Evolutionary conservation across 768 basidiomycete genomes (phyloP).

Genomic region (Lyophyllum decastes): DNA sequence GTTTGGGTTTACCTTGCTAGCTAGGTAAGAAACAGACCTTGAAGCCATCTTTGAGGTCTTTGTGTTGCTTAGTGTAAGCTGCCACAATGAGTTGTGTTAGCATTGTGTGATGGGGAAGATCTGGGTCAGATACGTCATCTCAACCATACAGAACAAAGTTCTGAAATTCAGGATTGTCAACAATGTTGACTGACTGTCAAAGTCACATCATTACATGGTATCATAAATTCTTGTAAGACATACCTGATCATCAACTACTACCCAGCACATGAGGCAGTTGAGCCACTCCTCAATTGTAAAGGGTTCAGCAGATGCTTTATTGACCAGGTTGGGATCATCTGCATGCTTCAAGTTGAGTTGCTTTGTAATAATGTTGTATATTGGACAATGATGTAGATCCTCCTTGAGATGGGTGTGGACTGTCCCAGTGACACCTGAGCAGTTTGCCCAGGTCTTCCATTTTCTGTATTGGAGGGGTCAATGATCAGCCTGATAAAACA

Average conservation of each 20-base stretch:
- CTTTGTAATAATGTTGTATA: not conserved
- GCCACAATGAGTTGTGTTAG: slow-evolving; percentile 26
- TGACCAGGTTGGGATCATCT: not conserved
- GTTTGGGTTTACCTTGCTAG: not conserved
- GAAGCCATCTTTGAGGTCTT: slow-evolving; percentile 20
- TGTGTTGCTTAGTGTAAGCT: slow-evolving; percentile 22
- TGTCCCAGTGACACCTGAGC: not conserved
- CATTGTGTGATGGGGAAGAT: slow-evolving; percentile 36
- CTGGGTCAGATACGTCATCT: slow-evolving; percentile 20
- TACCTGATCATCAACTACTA: slow-evolving; percentile 34
- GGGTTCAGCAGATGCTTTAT: not conserved
- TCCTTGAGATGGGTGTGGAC: not conserved
- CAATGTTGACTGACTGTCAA: slow-evolving; percentile 35
- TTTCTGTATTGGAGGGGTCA: not conserved
- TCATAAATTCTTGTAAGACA: not conserved
- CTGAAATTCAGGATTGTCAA: slow-evolving; percentile 35
- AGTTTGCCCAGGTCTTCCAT: not conserved
- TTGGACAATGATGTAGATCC: not conserved
- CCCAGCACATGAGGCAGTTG: slow-evolving; percentile 17
- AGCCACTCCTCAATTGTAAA: slow-evolving; percentile 23
- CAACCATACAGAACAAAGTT: slow-evolving; percentile 24
- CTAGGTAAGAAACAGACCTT: slow-evolving; percentile 15
- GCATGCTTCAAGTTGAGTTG: not conserved
- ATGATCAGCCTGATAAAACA: not conserved
- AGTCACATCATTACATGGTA: not conserved